Evolutionary conservation across 345 rosid species (phyloP).

Genomic region (Citrus glauca): DNA sequence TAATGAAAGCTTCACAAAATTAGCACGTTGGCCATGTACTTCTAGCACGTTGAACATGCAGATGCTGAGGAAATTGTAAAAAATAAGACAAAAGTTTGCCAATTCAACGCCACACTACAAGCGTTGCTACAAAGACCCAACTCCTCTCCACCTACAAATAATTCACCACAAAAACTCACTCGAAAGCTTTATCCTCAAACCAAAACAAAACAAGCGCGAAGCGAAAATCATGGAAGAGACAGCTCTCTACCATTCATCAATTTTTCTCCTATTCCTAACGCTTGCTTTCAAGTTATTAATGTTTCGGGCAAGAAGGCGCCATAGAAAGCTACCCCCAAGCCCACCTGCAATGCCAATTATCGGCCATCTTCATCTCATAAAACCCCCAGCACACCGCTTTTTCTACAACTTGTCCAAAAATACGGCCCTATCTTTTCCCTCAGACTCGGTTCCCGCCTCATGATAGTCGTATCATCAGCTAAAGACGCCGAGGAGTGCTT

Average conservation of each 20-base stretch:
- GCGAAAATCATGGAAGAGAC: not conserved
- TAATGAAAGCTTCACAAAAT: not conserved
- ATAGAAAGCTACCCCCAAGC: constrained; percentile 18
- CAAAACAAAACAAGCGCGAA: too few species aligned
- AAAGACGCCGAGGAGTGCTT: constrained; percentile 48
- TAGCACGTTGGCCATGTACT: not conserved
- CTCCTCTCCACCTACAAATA: too few species aligned
- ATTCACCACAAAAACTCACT: too few species aligned
- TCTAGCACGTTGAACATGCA: not conserved
- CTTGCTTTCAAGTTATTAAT: not conserved
- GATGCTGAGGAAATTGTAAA: not conserved
- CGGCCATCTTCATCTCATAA: constrained; percentile 43
- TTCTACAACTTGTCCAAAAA: constrained; percentile 9
- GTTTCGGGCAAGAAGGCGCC: constrained; percentile 2
- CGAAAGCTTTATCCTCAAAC: too few species aligned
- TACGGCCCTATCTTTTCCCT: constrained; percentile 35
- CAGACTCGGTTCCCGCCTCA: constrained; percentile 30
- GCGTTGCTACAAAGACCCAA: too few species aligned
- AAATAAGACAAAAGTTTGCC: too few species aligned
- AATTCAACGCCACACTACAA: too few species aligned
- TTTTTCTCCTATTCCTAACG: constrained; percentile 6
- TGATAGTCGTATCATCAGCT: constrained; percentile 31
- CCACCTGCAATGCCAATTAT: constrained; percentile 28
- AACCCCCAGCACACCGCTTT: constrained; percentile 14
- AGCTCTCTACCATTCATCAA: not conserved